These are phyloP conservation scores for Phlyctochytrium arcticum DNA, from an alignment of 192 early-diverging fungal species.

Conservation along the genomic window DNA sequence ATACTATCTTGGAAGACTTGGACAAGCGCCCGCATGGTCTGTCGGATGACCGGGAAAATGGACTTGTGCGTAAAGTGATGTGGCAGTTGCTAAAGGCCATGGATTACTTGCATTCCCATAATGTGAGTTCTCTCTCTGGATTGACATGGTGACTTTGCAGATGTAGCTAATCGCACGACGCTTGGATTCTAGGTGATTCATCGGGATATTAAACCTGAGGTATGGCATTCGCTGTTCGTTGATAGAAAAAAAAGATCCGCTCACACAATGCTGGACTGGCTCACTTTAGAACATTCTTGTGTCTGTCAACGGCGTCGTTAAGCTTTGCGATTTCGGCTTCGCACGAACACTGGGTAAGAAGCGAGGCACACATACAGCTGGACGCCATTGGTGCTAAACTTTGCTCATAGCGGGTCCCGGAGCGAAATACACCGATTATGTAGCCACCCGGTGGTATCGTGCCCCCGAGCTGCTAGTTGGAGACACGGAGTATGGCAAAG, in stretches of 20 bases:
- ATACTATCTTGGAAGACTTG: slow-evolving; percentile 62
- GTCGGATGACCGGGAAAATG: slow-evolving; percentile 41
- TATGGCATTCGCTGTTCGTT: too few relatives aligned
- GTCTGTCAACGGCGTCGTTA: slow-evolving; percentile 53
- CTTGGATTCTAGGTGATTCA: slow-evolving; percentile 46
- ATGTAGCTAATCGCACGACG: too few relatives aligned
- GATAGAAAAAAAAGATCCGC: too few relatives aligned
- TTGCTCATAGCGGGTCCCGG: slow-evolving; percentile 52
- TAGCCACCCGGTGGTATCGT: slow-evolving; percentile 60
- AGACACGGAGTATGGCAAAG: slow-evolving; percentile 62
- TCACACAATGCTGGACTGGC: too few relatives aligned
- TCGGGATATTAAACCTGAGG: slow-evolving; percentile 63
- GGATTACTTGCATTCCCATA: slow-evolving; percentile 63
- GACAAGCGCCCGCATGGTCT: slow-evolving; percentile 58
- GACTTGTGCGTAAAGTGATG: slow-evolving; percentile 56
- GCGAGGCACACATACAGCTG: too few relatives aligned
- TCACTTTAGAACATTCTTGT: slow-evolving; percentile 52
- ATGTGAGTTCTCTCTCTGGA: slow-evolving; percentile 38
- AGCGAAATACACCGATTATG: slow-evolving; percentile 65
- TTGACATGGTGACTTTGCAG: too few relatives aligned
- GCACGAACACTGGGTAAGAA: slow-evolving; percentile 54
- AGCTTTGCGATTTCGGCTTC: slow-evolving; percentile 66
- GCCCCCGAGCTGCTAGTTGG: slow-evolving; percentile 59
- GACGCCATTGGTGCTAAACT: too few relatives aligned
- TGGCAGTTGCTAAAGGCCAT: slow-evolving; percentile 64